Evolutionary conservation across 768 basidiomycete genomes (phyloP).

Genomic region (Rhizopogon vinicolor): DNA sequence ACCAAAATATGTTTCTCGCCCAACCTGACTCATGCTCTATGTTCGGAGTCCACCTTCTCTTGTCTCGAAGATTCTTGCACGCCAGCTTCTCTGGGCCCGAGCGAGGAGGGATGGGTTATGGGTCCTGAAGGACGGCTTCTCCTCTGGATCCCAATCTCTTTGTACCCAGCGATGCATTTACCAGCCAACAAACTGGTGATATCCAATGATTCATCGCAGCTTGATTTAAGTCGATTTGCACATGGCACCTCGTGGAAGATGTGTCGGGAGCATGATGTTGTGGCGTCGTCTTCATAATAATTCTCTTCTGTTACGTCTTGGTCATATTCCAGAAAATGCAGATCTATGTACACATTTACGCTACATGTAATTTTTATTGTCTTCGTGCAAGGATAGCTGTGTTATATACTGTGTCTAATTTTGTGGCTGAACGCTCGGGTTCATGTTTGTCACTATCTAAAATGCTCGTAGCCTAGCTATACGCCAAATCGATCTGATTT

Average conservation of each 20-base stretch:
- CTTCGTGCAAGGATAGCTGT: no score
- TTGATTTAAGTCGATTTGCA: not conserved
- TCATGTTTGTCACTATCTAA: no score
- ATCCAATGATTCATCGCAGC: not conserved
- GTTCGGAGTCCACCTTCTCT: not conserved
- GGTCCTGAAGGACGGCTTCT: not conserved
- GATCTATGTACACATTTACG: no score
- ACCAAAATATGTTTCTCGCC: not conserved
- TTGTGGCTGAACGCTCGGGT: no score
- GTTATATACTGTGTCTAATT: no score
- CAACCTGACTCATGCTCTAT: not conserved
- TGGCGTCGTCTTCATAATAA: no score
- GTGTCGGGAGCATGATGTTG: not conserved
- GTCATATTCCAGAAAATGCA: no score
- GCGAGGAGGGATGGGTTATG: not conserved
- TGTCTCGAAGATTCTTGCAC: not conserved
- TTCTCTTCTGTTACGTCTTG: no score
- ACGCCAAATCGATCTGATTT: no score
- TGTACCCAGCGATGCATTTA: not conserved
- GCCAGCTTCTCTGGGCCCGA: not conserved
- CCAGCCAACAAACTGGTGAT: not conserved
- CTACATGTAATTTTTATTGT: no score
- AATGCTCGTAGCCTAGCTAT: no score
- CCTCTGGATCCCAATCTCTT: not conserved
- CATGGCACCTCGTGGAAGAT: not conserved